These are phyloP conservation scores for Chlorella sp. DNA, from an alignment of 139 green algal genomes.

Conservation along the genomic window DNA sequence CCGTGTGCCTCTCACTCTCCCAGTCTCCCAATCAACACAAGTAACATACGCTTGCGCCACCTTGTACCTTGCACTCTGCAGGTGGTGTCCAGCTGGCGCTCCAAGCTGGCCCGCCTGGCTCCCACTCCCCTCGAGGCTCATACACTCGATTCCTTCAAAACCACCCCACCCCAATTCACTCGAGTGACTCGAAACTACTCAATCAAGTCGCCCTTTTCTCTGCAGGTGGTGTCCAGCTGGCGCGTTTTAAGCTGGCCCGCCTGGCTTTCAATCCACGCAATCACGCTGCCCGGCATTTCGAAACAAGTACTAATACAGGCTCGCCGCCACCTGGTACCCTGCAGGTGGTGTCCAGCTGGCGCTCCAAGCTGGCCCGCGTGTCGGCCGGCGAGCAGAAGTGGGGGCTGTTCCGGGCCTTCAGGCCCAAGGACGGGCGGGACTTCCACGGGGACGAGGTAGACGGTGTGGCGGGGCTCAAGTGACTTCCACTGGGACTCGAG, in stretches of 20 bases:
- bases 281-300: too few species aligned
- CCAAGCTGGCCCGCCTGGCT: constrained; percentile 74
- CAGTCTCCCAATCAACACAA: too few species aligned
- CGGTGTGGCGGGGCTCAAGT: not conserved
- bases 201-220: not conserved
- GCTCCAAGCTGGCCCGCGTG: constrained; percentile 76
- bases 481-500: not conserved
- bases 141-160: too few species aligned
- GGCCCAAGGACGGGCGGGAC: constrained; percentile 25
- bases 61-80: not conserved
- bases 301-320: too few species aligned
- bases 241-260: constrained; percentile 75
- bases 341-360: constrained; percentile 70
- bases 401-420: constrained; percentile 64
- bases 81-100: constrained; percentile 73
- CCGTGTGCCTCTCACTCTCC: too few species aligned
- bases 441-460: constrained; percentile 14
- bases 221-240: constrained; percentile 68
- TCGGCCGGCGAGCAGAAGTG: constrained; percentile 71
- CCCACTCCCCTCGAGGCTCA: too few species aligned
- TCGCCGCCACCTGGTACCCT: not conserved
- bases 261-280: too few species aligned
- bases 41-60: too few species aligned
- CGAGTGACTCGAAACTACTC: constrained; percentile 45
- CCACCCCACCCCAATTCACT: too few species aligned